Base-by-base conservation (phyloP, 345 rosid genomes). In the Pistacia integerrima region DNA sequence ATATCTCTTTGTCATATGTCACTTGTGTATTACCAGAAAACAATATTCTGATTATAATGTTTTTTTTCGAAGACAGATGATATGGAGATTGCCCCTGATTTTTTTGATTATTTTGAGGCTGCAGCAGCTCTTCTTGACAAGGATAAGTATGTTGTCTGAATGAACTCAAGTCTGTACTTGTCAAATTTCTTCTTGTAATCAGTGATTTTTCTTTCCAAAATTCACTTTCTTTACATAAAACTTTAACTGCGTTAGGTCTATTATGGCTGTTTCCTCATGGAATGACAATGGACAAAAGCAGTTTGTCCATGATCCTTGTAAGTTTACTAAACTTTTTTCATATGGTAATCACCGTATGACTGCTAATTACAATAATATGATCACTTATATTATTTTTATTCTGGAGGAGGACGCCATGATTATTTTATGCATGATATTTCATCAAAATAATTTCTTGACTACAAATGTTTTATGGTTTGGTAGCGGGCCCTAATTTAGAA, bases 281-380 rank as follows among this genome's bases (percentile, higher is more conserved):
- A 97, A 97, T 94, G 99, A 97, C 89, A 97, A 97, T 84, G 99
- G 99, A 44, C 99, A 88, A 85, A 94, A 86, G 87, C 98, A 93
- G 80, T 97, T 94, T 79, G 99, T 97, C 77, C 90, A 94, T 73
- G 97, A 97, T 82, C 95, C 97, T 61, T 83, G 97, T 94, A 86
- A 90, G 95, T 83, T 64, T 64, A 41, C 74, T 72, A 4, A 18
- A 66, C 70, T 22, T 54, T 62, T 78, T 56, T 30, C 25, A 46
- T 68, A 18, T 7, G 11, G 65, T 56, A 67, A 41, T 58, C 51
- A 48, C 64, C 14, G 8, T 25, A 46, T 55, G 46, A 46, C 25
- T 67, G 46, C 18, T 30, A 35, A 61, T 12, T 22, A 14, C 35
- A 60, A 28, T 46, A 73, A 30, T 49, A 20, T 63, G 44, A 12